Evolutionary conservation across 495 filamentous ascomycete genomes (phyloP).

Genomic region (Hypoxylon trugodes): DNA sequence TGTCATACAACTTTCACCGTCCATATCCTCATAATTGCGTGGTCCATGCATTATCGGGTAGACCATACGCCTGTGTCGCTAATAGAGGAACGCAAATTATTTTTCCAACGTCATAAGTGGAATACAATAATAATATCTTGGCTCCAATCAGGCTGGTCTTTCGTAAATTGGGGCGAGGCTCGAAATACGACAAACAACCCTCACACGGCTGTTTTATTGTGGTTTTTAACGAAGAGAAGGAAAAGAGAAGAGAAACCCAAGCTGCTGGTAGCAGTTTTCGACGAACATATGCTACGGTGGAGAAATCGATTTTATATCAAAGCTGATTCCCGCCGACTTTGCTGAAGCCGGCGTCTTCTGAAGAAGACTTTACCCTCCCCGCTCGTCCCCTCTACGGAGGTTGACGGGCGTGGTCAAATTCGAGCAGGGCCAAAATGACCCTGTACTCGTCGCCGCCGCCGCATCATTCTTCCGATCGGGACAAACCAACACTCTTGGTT

Average conservation of each 20-base stretch:
- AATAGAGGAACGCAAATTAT: conserved; percentile 32
- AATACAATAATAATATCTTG: conserved; percentile 18
- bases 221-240: conserved; percentile 31
- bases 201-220: conserved; percentile 12
- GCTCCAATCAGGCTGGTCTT: conserved; percentile 10
- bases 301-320: conserved; percentile 5
- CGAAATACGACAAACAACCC: conserved; percentile 23
- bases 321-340: conserved; percentile 13
- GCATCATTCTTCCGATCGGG: conserved; percentile 60
- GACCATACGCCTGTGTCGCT: conserved; percentile 30
- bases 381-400: conserved; percentile 70
- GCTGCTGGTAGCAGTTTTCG: conserved; percentile 3
- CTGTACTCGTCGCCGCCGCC: conserved; percentile 69
- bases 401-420: conserved; percentile 61
- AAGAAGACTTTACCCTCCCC: conserved; percentile 42
- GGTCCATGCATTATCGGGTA: conserved; percentile 41
- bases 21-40: conserved; percentile 24
- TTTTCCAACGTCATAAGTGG: conserved; percentile 27
- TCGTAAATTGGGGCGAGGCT: conserved; percentile 16
- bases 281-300: conserved; percentile 27
- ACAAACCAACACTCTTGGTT: conserved; percentile 84
- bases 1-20: conserved; percentile 14
- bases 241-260: conserved; percentile 14
- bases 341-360: conserved; percentile 25
- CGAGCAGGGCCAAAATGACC: conserved; percentile 51